A percentile compares a stretch with the other conserved stretches of the same genome.
Evolutionary conservation across 164 flowering plant genomes (phyloP).

Genomic region (Annona squamosa): DNA sequence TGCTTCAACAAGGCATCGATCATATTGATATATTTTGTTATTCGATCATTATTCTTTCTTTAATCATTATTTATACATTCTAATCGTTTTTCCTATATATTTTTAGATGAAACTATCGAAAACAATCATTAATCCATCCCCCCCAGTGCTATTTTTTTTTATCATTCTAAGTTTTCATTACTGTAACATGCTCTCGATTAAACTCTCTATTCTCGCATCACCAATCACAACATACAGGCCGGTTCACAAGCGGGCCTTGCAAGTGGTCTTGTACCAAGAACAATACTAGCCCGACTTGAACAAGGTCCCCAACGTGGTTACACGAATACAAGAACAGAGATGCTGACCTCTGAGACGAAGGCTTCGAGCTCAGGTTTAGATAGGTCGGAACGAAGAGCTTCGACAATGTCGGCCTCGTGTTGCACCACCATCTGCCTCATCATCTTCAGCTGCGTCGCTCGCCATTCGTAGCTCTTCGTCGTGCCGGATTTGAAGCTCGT

Average conservation of each 20-base stretch:
- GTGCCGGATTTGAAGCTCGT: slow-evolving; percentile 5
- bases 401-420: slow-evolving; percentile 3
- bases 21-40: too few species aligned
- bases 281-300: background rate
- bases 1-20: too few species aligned
- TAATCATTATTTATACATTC: too few species aligned
- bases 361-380: slow-evolving; percentile 11
- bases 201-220: background rate
- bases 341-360: slow-evolving; percentile 10
- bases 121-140: too few species aligned
- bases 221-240: background rate
- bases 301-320: background rate
- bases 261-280: background rate
- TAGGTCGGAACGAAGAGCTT: slow-evolving; percentile 14
- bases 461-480: slow-evolving; percentile 18
- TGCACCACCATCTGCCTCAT: slow-evolving; percentile 3
- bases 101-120: too few species aligned
- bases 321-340: background rate
- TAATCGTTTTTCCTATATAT: too few species aligned
- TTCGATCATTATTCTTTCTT: too few species aligned
- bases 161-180: background rate
- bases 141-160: background rate
- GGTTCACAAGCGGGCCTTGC: background rate
- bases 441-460: slow-evolving; percentile 10
- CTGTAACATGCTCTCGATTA: background rate